Evolutionary conservation across 257 asterid species (phyloP).

Genomic region (Solanum rostratum): DNA sequence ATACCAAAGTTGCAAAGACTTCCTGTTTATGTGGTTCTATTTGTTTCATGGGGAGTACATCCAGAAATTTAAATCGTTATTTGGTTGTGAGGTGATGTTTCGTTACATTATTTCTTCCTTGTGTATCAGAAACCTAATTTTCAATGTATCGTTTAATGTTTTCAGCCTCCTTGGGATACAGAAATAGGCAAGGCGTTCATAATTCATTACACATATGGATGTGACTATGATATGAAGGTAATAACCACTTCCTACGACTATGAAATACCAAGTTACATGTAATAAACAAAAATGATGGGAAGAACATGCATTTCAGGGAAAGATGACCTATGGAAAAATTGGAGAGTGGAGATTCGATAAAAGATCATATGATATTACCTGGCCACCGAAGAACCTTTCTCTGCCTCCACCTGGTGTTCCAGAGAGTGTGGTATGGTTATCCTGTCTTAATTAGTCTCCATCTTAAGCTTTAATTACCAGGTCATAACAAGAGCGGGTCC

Average conservation of each 20-base stretch:
- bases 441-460: not conserved
- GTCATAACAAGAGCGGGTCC: not conserved
- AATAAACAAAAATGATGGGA: not conserved
- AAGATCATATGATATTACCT: slow-evolving; percentile 48
- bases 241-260: not conserved
- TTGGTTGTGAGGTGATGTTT: not conserved
- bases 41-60: not conserved
- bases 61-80: not conserved
- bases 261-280: not conserved
- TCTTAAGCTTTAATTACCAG: not conserved
- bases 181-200: slow-evolving; percentile 61
- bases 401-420: slow-evolving; percentile 95
- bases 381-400: slow-evolving; percentile 81
- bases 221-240: slow-evolving; percentile 87
- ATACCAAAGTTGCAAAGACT: not conserved
- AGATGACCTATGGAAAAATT: slow-evolving; percentile 72
- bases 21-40: not conserved
- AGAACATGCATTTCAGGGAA: slow-evolving; percentile 38
- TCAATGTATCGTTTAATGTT: slow-evolving; percentile 1
- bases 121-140: not conserved
- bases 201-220: slow-evolving; percentile 91
- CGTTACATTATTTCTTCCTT: not conserved
- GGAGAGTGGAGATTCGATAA: slow-evolving; percentile 99
- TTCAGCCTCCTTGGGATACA: slow-evolving; percentile 96
- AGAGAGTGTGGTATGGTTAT: slow-evolving; percentile 69